Percentiles rank a stretch among this genome's conserved stretches.
phyloP scores from a whole-genome alignment of 371 early-diverging fungal genomes.

The Chytridium lagenaria region DNA sequence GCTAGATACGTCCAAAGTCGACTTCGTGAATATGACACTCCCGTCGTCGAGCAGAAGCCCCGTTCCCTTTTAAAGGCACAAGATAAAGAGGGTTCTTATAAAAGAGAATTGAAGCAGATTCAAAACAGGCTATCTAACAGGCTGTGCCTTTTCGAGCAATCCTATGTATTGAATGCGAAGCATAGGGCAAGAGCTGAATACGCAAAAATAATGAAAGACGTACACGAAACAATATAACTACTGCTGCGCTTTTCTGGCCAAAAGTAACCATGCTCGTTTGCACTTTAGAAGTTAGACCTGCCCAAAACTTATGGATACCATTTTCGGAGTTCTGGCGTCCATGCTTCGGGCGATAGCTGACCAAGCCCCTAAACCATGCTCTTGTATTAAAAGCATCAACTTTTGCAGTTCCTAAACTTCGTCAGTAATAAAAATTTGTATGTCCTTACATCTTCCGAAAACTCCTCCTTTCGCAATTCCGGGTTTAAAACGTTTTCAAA shows the following conservation, averaged over 20 bases:
- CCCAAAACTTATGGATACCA: neutral
- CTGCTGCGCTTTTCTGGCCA: neutral
- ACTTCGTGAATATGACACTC: neutral
- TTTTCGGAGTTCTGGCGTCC: conserved; percentile 6
- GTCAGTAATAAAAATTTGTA: neutral
- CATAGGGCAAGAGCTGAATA: conserved; percentile 17
- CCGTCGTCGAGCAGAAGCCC: conserved; percentile 22
- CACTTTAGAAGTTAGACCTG: neutral
- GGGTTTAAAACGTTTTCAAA: conserved; percentile 78
- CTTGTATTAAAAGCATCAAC: neutral
- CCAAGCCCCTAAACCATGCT: conserved; percentile 1
- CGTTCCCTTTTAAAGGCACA: conserved; percentile 36
- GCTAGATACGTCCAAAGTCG: conserved; percentile 24
- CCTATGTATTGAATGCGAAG: conserved; percentile 27
- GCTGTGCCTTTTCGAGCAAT: conserved; percentile 35
- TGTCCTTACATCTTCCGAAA: conserved; percentile 62
- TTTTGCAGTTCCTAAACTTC: conserved; percentile 2
- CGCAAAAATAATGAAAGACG: conserved; percentile 22
- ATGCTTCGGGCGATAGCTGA: neutral
- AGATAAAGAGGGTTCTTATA: conserved; percentile 41
- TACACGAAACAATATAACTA: neutral
- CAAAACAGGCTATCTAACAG: conserved; percentile 72
- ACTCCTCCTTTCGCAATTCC: conserved; percentile 58
- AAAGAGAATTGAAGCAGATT: conserved; percentile 37
- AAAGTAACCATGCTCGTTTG: neutral